A percentile compares a stretch with the other conserved stretches of the same genome.
Evolutionary conservation across 352 stramenopile species (phyloP).

Genomic region (Aphanomyces stellatus): DNA sequence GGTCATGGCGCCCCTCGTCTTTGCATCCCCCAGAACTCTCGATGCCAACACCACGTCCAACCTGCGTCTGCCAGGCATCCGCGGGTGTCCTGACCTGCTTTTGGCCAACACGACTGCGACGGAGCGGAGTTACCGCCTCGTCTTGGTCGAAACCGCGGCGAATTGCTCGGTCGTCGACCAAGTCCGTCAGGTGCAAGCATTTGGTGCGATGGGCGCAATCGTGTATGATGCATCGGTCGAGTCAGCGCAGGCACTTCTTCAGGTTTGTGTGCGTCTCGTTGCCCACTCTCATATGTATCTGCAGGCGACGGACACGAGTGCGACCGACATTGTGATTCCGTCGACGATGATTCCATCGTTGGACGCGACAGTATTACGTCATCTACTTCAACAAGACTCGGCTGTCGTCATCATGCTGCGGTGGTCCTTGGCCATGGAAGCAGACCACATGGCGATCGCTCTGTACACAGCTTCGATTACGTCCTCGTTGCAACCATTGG

Average conservation of each 20-base stretch:
- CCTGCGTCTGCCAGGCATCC: background rate
- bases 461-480: constrained; percentile 28
- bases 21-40: no score
- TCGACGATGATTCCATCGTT: no score
- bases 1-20: background rate
- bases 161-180: background rate
- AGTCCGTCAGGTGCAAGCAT: background rate
- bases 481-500: constrained; percentile 20
- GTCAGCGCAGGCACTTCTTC: no score
- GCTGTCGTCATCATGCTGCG: constrained; percentile 22
- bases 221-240: no score
- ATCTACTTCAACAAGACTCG: background rate
- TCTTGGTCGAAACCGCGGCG: background rate
- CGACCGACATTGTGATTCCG: no score
- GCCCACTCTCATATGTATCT: no score
- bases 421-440: constrained; percentile 22
- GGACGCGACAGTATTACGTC: no score
- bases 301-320: no score
- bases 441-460: constrained; percentile 23
- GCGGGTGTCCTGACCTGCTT: background rate
- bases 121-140: background rate
- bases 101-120: background rate
- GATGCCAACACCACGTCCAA: no score
- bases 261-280: no score
- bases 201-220: no score